Evolutionary conservation across 2,329 filamentous ascomycete species (phyloP).

Genomic region (Periconia digitata): DNA sequence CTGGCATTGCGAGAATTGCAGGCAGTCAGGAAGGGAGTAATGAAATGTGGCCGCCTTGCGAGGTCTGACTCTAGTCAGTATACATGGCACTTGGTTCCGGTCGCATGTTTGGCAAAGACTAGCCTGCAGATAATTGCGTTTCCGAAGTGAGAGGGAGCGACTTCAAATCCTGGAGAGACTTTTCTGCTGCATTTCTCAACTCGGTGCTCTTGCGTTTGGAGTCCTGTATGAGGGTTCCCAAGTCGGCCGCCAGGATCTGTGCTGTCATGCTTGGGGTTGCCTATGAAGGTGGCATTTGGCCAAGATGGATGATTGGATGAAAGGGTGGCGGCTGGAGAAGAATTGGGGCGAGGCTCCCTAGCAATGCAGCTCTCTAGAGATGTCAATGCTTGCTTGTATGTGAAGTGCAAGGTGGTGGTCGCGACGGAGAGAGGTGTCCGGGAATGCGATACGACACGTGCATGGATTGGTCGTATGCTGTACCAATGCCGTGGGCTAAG

Average conservation of each 20-base stretch:
- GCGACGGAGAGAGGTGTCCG: no score
- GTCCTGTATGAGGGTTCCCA: constrained; percentile 89
- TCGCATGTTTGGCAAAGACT: constrained; percentile 13
- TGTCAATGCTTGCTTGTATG: no score
- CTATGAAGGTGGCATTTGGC: constrained; percentile 25
- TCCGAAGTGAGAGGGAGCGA: constrained; percentile 73
- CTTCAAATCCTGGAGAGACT: constrained; percentile 87
- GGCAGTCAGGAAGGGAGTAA: constrained; percentile 91
- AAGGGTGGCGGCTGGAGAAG: background rate
- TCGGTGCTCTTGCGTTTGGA: constrained; percentile 94
- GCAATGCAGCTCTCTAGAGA: no score
- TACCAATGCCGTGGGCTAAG: no score
- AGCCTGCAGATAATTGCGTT: constrained; percentile 71
- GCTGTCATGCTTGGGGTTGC: constrained; percentile 72
- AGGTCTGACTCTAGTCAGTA: constrained; percentile 65
- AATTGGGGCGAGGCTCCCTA: constrained; percentile 11
- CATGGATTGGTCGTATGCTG: no score
- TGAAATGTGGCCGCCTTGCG: constrained; percentile 76
- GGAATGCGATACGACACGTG: no score
- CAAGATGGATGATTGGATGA: constrained; percentile 10
- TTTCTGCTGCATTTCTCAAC: constrained; percentile 87
- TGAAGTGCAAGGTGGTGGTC: no score
- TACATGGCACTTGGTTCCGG: constrained; percentile 4
- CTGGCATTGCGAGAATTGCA: constrained; percentile 89
- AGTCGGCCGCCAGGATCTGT: constrained; percentile 83